Base-by-base conservation (phyloP, 768 basidiomycete species). In the Psilocybe sp. region DNA sequence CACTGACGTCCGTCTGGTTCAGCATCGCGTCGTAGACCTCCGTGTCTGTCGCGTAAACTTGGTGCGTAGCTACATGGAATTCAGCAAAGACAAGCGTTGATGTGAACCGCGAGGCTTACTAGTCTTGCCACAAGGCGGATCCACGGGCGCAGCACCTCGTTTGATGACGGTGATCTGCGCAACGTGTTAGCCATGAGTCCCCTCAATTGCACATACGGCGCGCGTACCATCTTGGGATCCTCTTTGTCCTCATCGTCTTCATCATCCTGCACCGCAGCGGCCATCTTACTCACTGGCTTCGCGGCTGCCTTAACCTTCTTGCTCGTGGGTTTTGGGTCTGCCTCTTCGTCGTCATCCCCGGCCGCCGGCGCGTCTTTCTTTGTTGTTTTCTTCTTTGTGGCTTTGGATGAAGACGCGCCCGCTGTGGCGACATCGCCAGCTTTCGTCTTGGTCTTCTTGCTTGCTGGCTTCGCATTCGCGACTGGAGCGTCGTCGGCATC, bases 71-170 rank as follows among this genome's bases (percentile, higher is more conserved):
- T 52, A 3, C 23, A 52, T 14, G 34, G n/a, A 31, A n/a, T 16
- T 5, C 5, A 34, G 16, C 14, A 14, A n/a, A 34, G 32, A 23
- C 37, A 14, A 7, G 19, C 2, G 44, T 38, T 11, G 8, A n/a
- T 4, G 2, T 5, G 8, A 11, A 28, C 4, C 33, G 6, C 1
- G 14, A 4, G 8, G 31, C 51, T 20, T 43, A 52, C 51, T 4
- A 18, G 44, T 42, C 23, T 19, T 42, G n/a, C 38, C 34, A 10
- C 46, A 52, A 18, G 13, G 0, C 11, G 46, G 40, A 38, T 52
- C 51, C n/a, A 52, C 51, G 9, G 51, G 51, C 6, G 51, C 51
- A n/a, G 51, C 51, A 10, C 51, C 51, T 43, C 51, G 38, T 47
- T 52, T 52, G n/a, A 52, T 36, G 10, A 52, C 46, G 12, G 51